These are phyloP conservation scores for Fusarium nisikadoi DNA, from an alignment of 2,329 filamentous ascomycete genomes.

Conservation along the genomic window DNA sequence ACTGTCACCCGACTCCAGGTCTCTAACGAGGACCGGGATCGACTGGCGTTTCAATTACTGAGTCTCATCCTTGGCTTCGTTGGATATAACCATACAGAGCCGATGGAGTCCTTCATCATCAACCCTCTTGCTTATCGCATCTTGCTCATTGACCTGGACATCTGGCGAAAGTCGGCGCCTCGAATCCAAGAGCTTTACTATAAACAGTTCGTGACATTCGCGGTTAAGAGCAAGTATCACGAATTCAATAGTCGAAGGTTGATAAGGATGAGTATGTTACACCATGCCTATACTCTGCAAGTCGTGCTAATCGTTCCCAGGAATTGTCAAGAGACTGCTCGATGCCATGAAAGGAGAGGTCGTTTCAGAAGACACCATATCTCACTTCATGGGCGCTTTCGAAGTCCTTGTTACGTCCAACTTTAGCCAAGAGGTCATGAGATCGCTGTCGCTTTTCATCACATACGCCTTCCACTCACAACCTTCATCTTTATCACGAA, in stretches of 20 bases:
- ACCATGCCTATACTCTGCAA: constrained; percentile 1
- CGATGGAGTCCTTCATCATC: constrained; percentile 90
- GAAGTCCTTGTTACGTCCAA: constrained; percentile 82
- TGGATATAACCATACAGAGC: constrained; percentile 83
- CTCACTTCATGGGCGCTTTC: constrained; percentile 82
- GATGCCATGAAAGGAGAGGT: constrained; percentile 90
- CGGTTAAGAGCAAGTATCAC: constrained; percentile 88
- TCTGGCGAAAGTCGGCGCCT: constrained; percentile 84
- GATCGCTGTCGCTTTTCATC: constrained; percentile 89
- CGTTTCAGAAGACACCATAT: constrained; percentile 76
- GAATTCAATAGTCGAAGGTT: constrained; percentile 91
- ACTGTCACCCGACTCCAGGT: constrained; percentile 56
- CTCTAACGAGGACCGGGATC: constrained; percentile 64
- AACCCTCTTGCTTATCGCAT: constrained; percentile 95
- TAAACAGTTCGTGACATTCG: constrained; percentile 88
- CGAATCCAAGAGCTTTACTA: constrained; percentile 91
- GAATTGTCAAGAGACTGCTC: constrained; percentile 88
- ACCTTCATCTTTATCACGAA: constrained; percentile 60
- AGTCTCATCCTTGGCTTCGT: constrained; percentile 85
- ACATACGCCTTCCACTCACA: constrained; percentile 85
- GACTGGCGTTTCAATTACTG: constrained; percentile 72
- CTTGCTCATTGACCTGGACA: constrained; percentile 89
- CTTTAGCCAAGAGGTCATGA: constrained; percentile 84
- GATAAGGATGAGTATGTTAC: constrained; percentile 82
- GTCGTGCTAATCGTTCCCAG: constrained; percentile 55